A percentile compares a stretch with the other conserved stretches of the same genome.
Conservation (phyloP, 1,139 yeast genomes). For the Magnusiomyces starmeri region DNA sequence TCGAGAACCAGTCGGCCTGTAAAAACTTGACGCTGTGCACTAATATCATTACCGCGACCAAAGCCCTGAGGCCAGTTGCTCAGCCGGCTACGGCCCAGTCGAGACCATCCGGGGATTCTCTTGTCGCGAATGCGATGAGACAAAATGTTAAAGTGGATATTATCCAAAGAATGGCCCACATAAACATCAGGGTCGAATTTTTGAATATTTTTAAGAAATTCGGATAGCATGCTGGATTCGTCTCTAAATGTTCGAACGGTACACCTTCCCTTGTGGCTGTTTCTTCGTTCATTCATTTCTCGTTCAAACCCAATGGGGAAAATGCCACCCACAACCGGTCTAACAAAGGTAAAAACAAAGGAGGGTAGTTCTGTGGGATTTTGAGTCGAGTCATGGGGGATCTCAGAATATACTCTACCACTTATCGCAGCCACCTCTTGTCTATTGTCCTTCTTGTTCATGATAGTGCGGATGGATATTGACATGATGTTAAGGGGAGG, state of each 20-base stretch:
- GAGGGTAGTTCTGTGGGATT: constrained; percentile 32
- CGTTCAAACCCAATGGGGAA: constrained; percentile 70
- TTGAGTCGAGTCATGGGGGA: constrained; percentile 54
- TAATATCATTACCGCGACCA: constrained; percentile 45
- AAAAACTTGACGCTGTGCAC: constrained; percentile 52
- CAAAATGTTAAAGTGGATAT: constrained; percentile 68
- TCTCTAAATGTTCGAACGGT: constrained; percentile 38
- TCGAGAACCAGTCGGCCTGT: constrained; percentile 90
- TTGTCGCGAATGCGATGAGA: constrained; percentile 75
- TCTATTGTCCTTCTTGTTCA: constrained; percentile 62
- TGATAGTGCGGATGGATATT: constrained; percentile 68
- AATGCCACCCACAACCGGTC: constrained; percentile 50
- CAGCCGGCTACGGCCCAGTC: constrained; percentile 76
- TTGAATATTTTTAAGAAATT: constrained; percentile 68
- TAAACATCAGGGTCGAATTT: constrained; percentile 82
- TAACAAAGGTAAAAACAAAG: constrained; percentile 50
- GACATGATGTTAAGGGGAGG: constrained; percentile 71
- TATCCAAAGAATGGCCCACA: constrained; percentile 80
- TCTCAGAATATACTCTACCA: constrained; percentile 46
- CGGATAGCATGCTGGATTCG: constrained; percentile 57
- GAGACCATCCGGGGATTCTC: constrained; percentile 67
- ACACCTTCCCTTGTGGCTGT: constrained; percentile 8
- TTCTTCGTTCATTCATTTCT: constrained; percentile 24
- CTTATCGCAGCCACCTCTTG: constrained; percentile 88
- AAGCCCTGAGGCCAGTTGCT: constrained; percentile 64